Conservation (phyloP, 176 grass and related monocot species). For the Otatea glauca region DNA sequence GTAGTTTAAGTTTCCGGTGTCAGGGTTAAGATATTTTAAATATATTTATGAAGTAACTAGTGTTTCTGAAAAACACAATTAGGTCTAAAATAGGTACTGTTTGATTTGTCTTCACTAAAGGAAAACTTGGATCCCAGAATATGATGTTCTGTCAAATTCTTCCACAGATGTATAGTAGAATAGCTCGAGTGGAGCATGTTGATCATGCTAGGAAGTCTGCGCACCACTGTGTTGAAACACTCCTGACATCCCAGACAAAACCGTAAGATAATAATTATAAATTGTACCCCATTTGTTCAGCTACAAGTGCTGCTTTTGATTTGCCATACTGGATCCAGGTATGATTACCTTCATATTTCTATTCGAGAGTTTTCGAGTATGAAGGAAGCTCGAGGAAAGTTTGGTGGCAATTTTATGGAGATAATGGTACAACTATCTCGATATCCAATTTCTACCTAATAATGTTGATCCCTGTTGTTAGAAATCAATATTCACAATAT, state of each 20-base stretch:
- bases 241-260: conserved; percentile 85
- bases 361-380: conserved; percentile 94
- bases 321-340: conserved; percentile 54
- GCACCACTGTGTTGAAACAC: conserved; percentile 82
- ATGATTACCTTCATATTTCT: conserved; percentile 97
- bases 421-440: conserved; percentile 64
- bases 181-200: conserved; percentile 89
- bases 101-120: conserved; percentile 11
- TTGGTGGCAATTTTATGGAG: conserved; percentile 99
- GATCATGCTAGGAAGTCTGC: conserved; percentile 98
- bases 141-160: conserved; percentile 1
- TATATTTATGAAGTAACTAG: background rate
- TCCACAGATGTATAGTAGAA: conserved; percentile 60
- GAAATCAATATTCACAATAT: conserved; percentile 8
- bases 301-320: conserved; percentile 23
- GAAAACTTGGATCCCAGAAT: conserved; percentile 14
- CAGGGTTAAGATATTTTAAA: background rate
- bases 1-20: background rate
- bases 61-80: background rate
- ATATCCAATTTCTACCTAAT: conserved; percentile 27
- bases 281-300: conserved; percentile 1
- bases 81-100: conserved; percentile 41
- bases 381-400: conserved; percentile 89
- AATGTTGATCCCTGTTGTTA: background rate
- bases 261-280: conserved; percentile 56